These are phyloP conservation scores for Brettanomyces anomalus DNA, from an alignment of 805 yeast species.

Conservation along the genomic window DNA sequence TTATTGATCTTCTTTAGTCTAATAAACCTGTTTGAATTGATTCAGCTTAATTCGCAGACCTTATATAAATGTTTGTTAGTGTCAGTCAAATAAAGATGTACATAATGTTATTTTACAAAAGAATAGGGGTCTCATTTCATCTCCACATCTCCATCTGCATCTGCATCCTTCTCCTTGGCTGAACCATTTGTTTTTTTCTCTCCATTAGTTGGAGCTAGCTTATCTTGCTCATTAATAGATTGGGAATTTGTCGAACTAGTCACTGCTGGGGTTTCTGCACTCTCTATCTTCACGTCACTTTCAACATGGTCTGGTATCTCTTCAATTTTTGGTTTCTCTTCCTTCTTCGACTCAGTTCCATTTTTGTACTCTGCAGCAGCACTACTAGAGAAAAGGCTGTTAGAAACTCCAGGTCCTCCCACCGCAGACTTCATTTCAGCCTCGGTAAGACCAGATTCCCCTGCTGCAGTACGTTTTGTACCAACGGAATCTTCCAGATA, in stretches of 20 bases:
- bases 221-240: too few species aligned
- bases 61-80: too few species aligned
- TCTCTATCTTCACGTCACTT: too few species aligned
- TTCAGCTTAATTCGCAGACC: too few species aligned
- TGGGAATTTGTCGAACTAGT: too few species aligned
- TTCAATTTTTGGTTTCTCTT: neutral
- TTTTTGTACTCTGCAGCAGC: constrained; percentile 19
- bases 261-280: too few species aligned
- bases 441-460: constrained; percentile 22
- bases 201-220: too few species aligned
- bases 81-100: too few species aligned
- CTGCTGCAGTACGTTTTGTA: constrained; percentile 13
- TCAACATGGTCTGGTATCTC: neutral
- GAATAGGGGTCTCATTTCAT: constrained; percentile 3
- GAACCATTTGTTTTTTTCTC: too few species aligned
- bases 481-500: neutral
- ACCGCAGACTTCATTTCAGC: constrained; percentile 35
- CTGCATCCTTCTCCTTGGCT: constrained; percentile 1
- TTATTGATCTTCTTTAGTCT: too few species aligned
- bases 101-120: neutral
- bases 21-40: too few species aligned
- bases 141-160: constrained; percentile 5
- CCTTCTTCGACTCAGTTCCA: neutral
- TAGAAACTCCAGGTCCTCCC: constrained; percentile 27
- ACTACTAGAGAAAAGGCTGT: constrained; percentile 22